These are phyloP conservation scores for Parafenestella ontariensis DNA, from an alignment of 2,329 filamentous ascomycete species.

Conservation along the genomic window DNA sequence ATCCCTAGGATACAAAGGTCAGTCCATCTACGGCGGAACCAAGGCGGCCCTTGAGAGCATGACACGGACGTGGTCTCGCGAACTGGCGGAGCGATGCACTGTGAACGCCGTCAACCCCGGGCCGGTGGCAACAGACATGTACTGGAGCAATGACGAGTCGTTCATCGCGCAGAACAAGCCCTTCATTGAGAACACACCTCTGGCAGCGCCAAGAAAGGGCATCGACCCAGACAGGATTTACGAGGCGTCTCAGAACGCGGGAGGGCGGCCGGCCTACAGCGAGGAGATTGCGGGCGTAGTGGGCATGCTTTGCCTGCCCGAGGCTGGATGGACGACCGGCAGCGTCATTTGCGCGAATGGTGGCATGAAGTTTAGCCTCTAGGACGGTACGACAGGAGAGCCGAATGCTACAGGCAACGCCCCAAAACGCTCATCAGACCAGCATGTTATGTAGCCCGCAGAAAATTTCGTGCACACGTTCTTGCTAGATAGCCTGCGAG, in stretches of 20 bases:
- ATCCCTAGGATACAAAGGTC: conserved; percentile 63
- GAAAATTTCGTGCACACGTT: not conserved
- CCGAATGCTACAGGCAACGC: no score
- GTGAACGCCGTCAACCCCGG: conserved; percentile 73
- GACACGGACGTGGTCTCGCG: conserved; percentile 72
- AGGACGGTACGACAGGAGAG: not conserved
- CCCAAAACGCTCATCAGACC: not conserved
- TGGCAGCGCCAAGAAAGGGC: conserved; percentile 66
- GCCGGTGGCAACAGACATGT: conserved; percentile 70
- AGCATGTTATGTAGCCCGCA: not conserved
- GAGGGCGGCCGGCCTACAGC: conserved; percentile 67
- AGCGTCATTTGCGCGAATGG: conserved; percentile 83
- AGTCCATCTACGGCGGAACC: conserved; percentile 69
- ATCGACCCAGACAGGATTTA: conserved; percentile 67
- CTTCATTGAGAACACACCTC: conserved; percentile 69
- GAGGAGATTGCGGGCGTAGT: conserved; percentile 78
- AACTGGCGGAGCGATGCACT: conserved; percentile 67
- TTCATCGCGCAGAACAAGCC: conserved; percentile 67
- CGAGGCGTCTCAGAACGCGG: conserved; percentile 51
- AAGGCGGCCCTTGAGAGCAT: conserved; percentile 73
- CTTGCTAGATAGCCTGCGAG: not conserved
- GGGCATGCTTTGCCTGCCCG: conserved; percentile 75
- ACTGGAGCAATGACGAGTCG: conserved; percentile 60
- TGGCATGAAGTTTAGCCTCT: conserved; percentile 62
- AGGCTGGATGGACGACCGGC: conserved; percentile 80